phyloP scores from a whole-genome alignment of 2,329 filamentous ascomycete species.

The Magnaporthales sp. region DNA sequence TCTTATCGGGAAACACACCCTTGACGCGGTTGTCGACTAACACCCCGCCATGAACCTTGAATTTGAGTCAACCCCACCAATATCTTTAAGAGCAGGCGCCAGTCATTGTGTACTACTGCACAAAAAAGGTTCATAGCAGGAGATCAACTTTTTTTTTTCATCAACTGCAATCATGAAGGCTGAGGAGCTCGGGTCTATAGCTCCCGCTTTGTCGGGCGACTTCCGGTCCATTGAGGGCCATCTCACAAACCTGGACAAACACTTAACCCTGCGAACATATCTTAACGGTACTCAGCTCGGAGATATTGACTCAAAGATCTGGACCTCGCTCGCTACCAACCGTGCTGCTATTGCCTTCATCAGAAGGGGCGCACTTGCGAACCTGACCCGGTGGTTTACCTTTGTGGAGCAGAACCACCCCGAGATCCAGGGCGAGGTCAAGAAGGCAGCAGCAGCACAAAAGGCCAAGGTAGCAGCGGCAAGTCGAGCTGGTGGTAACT shows the following conservation, averaged over 20 bases:
- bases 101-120: not conserved
- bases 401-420: conserved; percentile 77
- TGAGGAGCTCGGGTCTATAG: conserved; percentile 44
- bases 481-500: conserved; percentile 74
- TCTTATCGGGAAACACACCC: conserved; percentile 1
- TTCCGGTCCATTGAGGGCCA: conserved; percentile 75
- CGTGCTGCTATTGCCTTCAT: conserved; percentile 75
- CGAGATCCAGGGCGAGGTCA: conserved; percentile 63
- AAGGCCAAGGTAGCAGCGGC: conserved; percentile 60
- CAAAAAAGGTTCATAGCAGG: conserved; percentile 1
- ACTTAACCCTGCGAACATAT: conserved; percentile 80
- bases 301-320: conserved; percentile 72
- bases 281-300: conserved; percentile 72
- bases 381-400: conserved; percentile 78
- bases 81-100: not conserved
- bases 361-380: conserved; percentile 67
- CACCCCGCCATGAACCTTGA: not conserved
- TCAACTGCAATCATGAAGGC: conserved; percentile 36
- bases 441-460: conserved; percentile 58
- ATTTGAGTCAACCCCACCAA: conserved; percentile 6
- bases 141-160: not conserved
- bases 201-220: conserved; percentile 47
- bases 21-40: not conserved
- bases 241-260: conserved; percentile 72
- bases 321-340: conserved; percentile 75